phyloP scores from a whole-genome alignment of 129 eudicot genomes.

The Artemisia argyi region DNA sequence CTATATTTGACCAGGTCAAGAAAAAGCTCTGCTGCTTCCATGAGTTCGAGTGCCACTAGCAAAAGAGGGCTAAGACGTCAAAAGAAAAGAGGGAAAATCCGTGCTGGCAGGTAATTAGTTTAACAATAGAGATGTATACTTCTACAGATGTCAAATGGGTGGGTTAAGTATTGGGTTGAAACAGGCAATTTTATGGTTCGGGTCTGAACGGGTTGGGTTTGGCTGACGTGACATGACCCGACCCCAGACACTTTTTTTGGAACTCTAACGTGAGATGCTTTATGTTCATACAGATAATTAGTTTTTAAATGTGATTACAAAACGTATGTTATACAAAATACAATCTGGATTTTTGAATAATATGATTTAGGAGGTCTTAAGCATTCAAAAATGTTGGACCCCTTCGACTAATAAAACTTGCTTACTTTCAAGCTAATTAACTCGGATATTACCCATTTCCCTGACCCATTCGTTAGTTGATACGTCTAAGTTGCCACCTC shows the following conservation, averaged over 20 bases:
- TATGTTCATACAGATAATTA: not conserved
- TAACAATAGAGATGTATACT: not conserved
- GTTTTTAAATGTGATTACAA: not conserved
- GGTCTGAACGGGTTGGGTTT: not conserved
- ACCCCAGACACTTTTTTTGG: no score
- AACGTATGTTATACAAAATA: not conserved
- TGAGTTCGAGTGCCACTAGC: conserved; percentile 57
- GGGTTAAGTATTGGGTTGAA: conserved; percentile 1
- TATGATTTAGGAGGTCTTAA: not conserved
- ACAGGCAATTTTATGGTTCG: not conserved
- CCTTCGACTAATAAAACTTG: not conserved
- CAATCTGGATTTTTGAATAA: not conserved
- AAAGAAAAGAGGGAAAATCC: conserved; percentile 82
- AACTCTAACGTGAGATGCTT: not conserved
- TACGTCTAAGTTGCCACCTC: not conserved
- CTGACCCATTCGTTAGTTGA: not conserved
- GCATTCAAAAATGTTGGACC: not conserved
- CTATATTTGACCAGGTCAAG: conserved; percentile 52
- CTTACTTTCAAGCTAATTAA: not conserved
- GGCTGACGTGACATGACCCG: no score
- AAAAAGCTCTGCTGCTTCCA: conserved; percentile 72
- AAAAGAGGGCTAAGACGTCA: conserved; percentile 74
- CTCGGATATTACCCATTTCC: no score
- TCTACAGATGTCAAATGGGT: not conserved
- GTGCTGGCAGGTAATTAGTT: conserved; percentile 89